Percentiles rank a stretch among this genome's conserved stretches.
These are phyloP conservation scores for Didymellaceae sp. DNA, from an alignment of 2,329 filamentous ascomycete species.

Conservation along the genomic window DNA sequence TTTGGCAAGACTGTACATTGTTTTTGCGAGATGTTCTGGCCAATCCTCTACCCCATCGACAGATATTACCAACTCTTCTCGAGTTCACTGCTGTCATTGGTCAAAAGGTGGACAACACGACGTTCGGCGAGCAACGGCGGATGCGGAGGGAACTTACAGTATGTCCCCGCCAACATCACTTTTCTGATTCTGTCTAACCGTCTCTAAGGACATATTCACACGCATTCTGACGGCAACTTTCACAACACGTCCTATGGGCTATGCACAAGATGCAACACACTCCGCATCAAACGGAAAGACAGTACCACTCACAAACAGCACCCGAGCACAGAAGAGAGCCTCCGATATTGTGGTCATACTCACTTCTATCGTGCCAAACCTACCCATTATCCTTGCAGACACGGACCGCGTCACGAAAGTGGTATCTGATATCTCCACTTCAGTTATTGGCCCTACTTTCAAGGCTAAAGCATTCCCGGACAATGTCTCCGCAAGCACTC, in stretches of 20 bases:
- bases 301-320: conserved; percentile 37
- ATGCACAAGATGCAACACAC: conserved; percentile 64
- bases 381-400: conserved; percentile 84
- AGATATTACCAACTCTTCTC: conserved; percentile 83
- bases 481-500: conserved; percentile 74
- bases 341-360: conserved; percentile 79
- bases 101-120: conserved; percentile 96
- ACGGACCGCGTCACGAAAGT: conserved; percentile 81
- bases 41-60: conserved; percentile 93
- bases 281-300: conserved; percentile 36
- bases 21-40: conserved; percentile 89
- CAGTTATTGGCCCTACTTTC: conserved; percentile 80
- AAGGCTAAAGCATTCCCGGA: conserved; percentile 87
- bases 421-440: conserved; percentile 80
- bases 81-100: conserved; percentile 90
- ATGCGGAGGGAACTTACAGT: conserved; percentile 91
- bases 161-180: conserved; percentile 51
- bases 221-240: conserved; percentile 91
- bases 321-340: conserved; percentile 51
- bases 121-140: conserved; percentile 90
- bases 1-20: conserved; percentile 92
- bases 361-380: conserved; percentile 76
- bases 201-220: conserved; percentile 78
- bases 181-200: conserved; percentile 8
- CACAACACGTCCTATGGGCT: conserved; percentile 81